Base-by-base conservation (phyloP, 495 filamentous ascomycete genomes). In the Penicillium pulvis region DNA sequence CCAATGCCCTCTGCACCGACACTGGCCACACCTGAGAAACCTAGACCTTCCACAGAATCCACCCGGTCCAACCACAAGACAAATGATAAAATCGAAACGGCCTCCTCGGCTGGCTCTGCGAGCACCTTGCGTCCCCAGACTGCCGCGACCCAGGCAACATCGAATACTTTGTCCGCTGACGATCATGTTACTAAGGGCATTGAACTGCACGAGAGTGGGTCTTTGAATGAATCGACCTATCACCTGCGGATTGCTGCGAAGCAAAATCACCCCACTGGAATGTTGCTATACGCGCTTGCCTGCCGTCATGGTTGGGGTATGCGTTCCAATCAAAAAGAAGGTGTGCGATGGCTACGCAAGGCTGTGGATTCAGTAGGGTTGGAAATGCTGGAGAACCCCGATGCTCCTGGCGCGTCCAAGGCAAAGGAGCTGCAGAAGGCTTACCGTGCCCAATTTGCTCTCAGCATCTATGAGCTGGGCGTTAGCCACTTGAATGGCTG, bases 231-330 rank as follows among this genome's bases (percentile, higher is more conserved):
- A 68, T 96, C 93, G 0, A 97, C 95, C 3, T 98, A 97, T 71
- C 94, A 98, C 69, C 80, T 98, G 28, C 89, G 94, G 10, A 84
- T 96, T 64, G 94, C 94, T 6, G 95, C 94, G 3, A 87, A 87
- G 62, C 85, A 87, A 42, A 87, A 89, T 12, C 85, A 94, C 51
- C 92, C 94, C 0, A 96, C 92, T 0, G 94, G 86, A 12, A 98
- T 98, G 94, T 79, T 98, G 6, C 79, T 98, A 9, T 98, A 97
- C 72, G 95, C 93, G 6, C 81, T 98, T 42, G 95, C 94, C 33
- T 97, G 93, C 68, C 85, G 95, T n/a, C 94, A 98, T 68, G 94
- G 94, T 28, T 98, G 94, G 94, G 94, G 94, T 10, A 97, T 97
- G 91, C 85, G 91, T 17, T 83, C 91, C 17, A 96, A 97, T 69